A percentile compares a stretch with the other conserved stretches of the same genome.
phyloP scores from a whole-genome alignment of 2,329 filamentous ascomycete species.

The Helminthosporium solani region DNA sequence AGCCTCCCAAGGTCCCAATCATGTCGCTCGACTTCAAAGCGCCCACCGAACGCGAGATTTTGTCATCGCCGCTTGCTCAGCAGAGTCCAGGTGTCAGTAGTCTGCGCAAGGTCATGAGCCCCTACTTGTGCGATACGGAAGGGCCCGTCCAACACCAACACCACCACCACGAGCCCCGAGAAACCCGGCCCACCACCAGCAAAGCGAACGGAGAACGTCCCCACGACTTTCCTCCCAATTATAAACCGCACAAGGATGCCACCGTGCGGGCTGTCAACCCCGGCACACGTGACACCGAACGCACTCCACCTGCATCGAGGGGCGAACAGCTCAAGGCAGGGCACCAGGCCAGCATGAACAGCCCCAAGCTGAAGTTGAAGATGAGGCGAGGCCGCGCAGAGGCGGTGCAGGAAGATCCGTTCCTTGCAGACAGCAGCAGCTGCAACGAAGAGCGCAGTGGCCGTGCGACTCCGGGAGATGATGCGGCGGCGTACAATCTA shows the following conservation, averaged over 20 bases:
- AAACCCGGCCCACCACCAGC: constrained; percentile 23
- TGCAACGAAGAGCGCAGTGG: constrained; percentile 52
- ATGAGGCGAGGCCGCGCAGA: constrained; percentile 37
- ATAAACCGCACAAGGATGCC: constrained; percentile 70
- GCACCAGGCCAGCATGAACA: constrained; percentile 26
- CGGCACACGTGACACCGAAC: constrained; percentile 41
- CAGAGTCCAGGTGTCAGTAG: constrained; percentile 67
- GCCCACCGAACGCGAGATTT: constrained; percentile 27
- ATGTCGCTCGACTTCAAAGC: constrained; percentile 47
- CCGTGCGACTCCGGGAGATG: constrained; percentile 30
- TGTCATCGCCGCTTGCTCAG: constrained; percentile 25
- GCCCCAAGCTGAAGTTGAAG: constrained; percentile 45
- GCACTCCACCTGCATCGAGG: constrained; percentile 25
- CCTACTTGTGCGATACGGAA: constrained; percentile 60
- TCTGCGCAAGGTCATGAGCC: constrained; percentile 82
- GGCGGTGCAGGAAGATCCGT: constrained; percentile 46
- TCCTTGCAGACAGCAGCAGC: constrained; percentile 55
- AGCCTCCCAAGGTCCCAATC: constrained; percentile 63
- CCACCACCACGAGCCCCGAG: constrained; percentile 30
- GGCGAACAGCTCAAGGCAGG: constrained; percentile 28
- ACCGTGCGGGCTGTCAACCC: constrained; percentile 66
- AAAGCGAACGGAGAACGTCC: constrained; percentile 41
- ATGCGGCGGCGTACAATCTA: constrained; percentile 16
- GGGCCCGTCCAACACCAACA: constrained; percentile 24
- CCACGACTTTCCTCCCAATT: constrained; percentile 72